Evolutionary conservation across 768 basidiomycete species (phyloP).

Genomic region (Glaciozyma antarctica): DNA sequence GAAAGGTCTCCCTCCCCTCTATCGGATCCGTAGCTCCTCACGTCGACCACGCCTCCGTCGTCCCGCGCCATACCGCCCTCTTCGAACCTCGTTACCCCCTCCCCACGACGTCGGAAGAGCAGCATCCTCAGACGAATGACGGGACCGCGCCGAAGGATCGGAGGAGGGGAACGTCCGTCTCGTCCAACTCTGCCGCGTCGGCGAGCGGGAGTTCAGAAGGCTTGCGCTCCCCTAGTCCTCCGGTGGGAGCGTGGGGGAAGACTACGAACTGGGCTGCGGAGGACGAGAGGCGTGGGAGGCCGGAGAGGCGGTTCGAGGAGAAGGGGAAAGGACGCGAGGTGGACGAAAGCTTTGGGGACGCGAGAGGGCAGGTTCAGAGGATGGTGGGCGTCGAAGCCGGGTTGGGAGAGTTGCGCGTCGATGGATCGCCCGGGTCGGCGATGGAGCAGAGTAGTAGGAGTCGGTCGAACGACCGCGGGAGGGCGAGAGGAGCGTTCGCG

Average conservation of each 20-base stretch:
- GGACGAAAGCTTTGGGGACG: constrained; percentile 22
- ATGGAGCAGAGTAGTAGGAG: background rate
- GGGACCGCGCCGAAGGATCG: background rate
- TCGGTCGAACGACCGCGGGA: constrained; percentile 1
- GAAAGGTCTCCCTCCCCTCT: background rate
- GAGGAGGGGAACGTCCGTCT: constrained; percentile 14
- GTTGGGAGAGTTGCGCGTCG: constrained; percentile 21
- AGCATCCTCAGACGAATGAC: no score
- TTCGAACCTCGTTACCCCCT: background rate
- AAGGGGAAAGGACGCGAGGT: constrained; percentile 25
- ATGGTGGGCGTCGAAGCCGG: constrained; percentile 28
- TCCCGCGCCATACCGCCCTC: constrained; percentile 9
- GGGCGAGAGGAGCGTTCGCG: background rate
- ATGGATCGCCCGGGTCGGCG: background rate
- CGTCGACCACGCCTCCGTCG: background rate
- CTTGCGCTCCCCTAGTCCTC: constrained; percentile 14
- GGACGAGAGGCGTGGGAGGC: constrained; percentile 24
- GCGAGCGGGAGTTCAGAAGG: constrained; percentile 20
- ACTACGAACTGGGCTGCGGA: background rate
- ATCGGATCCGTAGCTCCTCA: background rate
- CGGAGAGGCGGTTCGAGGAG: constrained; percentile 23
- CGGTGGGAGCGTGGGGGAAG: background rate
- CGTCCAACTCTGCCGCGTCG: constrained; percentile 16
- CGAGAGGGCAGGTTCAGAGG: background rate
- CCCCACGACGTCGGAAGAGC: no score